A percentile compares a stretch with the other conserved stretches of the same genome.
phyloP scores from a whole-genome alignment of 2,329 filamentous ascomycete genomes.

The Apiospora rasikravindrae region DNA sequence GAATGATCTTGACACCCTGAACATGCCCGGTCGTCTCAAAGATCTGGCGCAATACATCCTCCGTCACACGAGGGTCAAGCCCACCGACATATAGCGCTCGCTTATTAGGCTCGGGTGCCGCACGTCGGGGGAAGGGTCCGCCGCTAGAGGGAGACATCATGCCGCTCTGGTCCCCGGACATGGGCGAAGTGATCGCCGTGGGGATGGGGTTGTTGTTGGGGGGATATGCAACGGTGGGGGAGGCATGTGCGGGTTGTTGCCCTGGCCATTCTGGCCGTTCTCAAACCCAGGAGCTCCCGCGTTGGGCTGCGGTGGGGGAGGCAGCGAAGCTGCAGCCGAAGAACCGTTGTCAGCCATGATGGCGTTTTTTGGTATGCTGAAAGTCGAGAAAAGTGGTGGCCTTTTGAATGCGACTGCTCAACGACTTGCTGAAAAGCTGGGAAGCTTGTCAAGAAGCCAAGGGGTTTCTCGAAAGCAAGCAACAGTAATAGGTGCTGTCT shows the following conservation, averaged over 20 bases:
- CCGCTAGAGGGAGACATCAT: constrained; percentile 85
- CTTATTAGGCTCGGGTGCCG: constrained; percentile 98
- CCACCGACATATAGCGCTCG: constrained; percentile 95
- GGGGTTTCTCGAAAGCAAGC: neutral
- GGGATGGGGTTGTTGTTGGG: constrained; percentile 97
- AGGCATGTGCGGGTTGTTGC: constrained; percentile 78
- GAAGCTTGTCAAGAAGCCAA: neutral
- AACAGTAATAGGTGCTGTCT: neutral
- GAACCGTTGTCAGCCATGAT: constrained; percentile 80
- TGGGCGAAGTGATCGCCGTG: constrained; percentile 87
- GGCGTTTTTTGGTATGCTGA: constrained; percentile 33
- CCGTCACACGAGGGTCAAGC: constrained; percentile 91
- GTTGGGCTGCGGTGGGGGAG: constrained; percentile 70
- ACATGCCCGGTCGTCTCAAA: constrained; percentile 99
- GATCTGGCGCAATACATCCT: constrained; percentile 95
- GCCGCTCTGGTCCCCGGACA: constrained; percentile 65
- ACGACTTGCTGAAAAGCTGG: constrained; percentile 27
- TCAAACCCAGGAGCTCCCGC: constrained; percentile 79
- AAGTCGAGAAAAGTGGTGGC: neutral
- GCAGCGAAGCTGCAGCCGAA: constrained; percentile 68
- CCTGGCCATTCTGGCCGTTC: constrained; percentile 73
- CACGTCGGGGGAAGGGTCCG: constrained; percentile 82
- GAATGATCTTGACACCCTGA: constrained; percentile 98
- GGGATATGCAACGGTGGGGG: constrained; percentile 92
- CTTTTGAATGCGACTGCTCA: constrained; percentile 29